Conservation (phyloP, 2,329 filamentous ascomycete species). For the Exophiala sideris region DNA sequence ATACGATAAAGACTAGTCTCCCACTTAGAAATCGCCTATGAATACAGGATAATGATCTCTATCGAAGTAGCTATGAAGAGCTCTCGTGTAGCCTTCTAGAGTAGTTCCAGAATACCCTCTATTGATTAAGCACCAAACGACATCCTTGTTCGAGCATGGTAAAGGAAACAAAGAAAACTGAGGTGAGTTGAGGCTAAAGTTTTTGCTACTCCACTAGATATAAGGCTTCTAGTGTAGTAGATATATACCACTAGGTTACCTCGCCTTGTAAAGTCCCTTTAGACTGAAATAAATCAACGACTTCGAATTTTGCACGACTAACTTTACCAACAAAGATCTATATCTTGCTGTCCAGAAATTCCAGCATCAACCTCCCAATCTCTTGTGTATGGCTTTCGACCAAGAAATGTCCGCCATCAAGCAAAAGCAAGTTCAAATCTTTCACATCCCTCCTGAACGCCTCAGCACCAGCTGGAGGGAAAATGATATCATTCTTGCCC, state of each 20-base stretch:
- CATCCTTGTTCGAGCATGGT: background rate
- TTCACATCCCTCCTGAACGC: slow-evolving; percentile 52
- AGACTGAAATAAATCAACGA: too few species aligned
- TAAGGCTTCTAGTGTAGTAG: too few species aligned
- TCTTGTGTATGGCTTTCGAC: slow-evolving; percentile 40
- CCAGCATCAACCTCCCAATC: slow-evolving; percentile 37
- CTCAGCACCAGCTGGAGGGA: slow-evolving; percentile 48
- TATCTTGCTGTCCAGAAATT: slow-evolving; percentile 33
- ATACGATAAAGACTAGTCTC: too few species aligned
- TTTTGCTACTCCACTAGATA: too few species aligned
- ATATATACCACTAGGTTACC: too few species aligned
- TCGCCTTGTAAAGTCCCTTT: background rate
- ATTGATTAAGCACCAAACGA: background rate
- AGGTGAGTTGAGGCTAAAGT: background rate
- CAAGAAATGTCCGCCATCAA: slow-evolving; percentile 59
- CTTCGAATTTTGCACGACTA: background rate
- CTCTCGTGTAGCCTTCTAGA: background rate
- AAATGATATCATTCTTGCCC: slow-evolving; percentile 56
- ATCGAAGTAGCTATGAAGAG: background rate
- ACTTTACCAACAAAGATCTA: background rate
- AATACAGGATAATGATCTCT: background rate
- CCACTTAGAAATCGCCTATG: background rate
- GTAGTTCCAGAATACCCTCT: background rate
- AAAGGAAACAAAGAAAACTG: background rate
- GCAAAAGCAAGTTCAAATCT: slow-evolving; percentile 46